These are phyloP conservation scores for Naganishia albida DNA, from an alignment of 1,284 basidiomycete species.

Conservation along the genomic window DNA sequence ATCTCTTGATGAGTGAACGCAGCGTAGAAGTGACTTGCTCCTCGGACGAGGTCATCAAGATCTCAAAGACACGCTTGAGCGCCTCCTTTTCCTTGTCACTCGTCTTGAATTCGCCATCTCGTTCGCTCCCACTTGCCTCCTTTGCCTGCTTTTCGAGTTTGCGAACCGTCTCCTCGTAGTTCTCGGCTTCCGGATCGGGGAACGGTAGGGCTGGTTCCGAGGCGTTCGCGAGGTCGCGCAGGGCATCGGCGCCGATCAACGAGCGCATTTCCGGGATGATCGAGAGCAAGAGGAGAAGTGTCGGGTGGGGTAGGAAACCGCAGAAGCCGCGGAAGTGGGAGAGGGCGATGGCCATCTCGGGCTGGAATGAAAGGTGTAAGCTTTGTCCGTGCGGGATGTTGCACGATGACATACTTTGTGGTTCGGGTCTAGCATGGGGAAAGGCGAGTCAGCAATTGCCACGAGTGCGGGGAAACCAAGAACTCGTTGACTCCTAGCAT, in stretches of 20 bases:
- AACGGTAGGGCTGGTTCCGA: constrained; percentile 53
- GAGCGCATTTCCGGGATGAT: constrained; percentile 74
- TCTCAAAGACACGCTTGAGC: constrained; percentile 72
- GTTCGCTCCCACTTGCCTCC: constrained; percentile 44
- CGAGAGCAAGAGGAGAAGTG: constrained; percentile 69
- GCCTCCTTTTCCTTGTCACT: constrained; percentile 62
- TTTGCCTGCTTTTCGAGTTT: constrained; percentile 42
- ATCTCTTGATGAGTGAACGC: constrained; percentile 64
- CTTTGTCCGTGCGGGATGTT: background rate
- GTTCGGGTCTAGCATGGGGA: constrained; percentile 69
- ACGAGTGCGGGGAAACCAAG: too few species aligned
- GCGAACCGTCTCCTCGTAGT: constrained; percentile 24
- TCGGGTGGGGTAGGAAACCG: constrained; percentile 77
- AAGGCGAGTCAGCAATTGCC: constrained; percentile 2
- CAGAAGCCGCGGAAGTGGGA: constrained; percentile 84
- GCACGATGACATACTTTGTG: constrained; percentile 63
- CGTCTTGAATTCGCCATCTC: constrained; percentile 29
- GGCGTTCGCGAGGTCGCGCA: constrained; percentile 60
- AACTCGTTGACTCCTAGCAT: too few species aligned
- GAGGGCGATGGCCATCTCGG: constrained; percentile 90
- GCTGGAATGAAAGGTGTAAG: constrained; percentile 52
- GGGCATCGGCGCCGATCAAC: constrained; percentile 62
- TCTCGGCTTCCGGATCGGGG: constrained; percentile 6
- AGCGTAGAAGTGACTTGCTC: constrained; percentile 62
- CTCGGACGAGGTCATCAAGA: constrained; percentile 74